phyloP scores from a whole-genome alignment of 495 filamentous ascomycete genomes.

The Astrocystis sublimbata region DNA sequence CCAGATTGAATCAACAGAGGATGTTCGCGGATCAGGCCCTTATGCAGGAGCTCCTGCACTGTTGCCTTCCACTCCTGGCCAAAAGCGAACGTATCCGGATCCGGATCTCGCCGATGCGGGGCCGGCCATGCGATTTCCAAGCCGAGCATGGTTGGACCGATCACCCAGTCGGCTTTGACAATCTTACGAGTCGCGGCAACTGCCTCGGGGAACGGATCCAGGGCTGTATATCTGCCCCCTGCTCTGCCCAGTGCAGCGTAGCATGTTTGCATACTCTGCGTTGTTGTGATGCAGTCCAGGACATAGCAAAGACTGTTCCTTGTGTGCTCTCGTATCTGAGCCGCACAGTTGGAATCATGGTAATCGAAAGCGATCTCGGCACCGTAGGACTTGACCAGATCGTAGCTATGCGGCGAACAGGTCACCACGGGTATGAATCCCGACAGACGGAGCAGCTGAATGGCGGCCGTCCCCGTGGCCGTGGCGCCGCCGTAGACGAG shows the following conservation, averaged over 20 bases:
- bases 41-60: no score
- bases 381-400: conserved; percentile 13
- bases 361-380: conserved; percentile 7
- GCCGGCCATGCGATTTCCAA: no score
- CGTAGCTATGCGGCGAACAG: not conserved
- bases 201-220: not conserved
- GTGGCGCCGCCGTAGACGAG: conserved; percentile 29
- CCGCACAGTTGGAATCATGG: not conserved
- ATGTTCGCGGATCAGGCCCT: no score
- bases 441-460: conserved; percentile 31
- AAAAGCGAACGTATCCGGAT: no score
- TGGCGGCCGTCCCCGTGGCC: conserved; percentile 19
- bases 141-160: no score
- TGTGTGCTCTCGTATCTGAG: conserved; percentile 21
- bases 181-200: not conserved
- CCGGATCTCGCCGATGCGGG: no score
- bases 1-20: no score
- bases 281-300: conserved; percentile 34
- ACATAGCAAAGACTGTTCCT: conserved; percentile 31
- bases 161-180: not conserved
- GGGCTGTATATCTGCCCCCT: conserved; percentile 37
- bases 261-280: conserved; percentile 36
- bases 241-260: conserved; percentile 40
- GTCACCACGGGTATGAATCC: no score
- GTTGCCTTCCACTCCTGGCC: no score